Percentiles rank a stretch among this genome's conserved stretches.
phyloP scores from a whole-genome alignment of 331 rosid species.

The Saraca asoca region DNA sequence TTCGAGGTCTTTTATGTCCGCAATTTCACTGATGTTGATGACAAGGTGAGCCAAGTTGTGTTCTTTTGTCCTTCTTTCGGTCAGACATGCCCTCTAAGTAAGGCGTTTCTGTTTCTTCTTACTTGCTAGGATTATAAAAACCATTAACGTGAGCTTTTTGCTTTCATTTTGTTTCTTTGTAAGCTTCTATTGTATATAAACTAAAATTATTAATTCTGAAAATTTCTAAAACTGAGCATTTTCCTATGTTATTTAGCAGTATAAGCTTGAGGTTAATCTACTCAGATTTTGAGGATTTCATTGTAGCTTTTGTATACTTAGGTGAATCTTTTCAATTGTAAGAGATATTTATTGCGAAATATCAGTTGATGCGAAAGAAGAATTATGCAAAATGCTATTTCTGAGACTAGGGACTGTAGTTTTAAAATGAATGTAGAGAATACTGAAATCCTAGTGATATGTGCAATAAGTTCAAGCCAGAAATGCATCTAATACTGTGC shows the following conservation, averaged over 20 bases:
- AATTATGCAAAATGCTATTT: constrained; percentile 10
- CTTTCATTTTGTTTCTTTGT: not conserved
- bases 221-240: not conserved
- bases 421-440: constrained; percentile 19
- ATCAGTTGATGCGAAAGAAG: not conserved
- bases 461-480: not conserved
- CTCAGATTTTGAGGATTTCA: not conserved
- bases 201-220: not conserved
- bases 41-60: constrained; percentile 63
- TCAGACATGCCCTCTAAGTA: not conserved
- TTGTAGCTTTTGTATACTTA: not conserved
- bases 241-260: not conserved
- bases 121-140: constrained; percentile 6
- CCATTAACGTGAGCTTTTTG: not conserved
- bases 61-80: not conserved
- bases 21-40: constrained; percentile 95
- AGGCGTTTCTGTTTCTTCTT: not conserved
- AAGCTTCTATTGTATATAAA: not conserved
- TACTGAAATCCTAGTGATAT: constrained; percentile 11
- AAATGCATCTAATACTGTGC: constrained; percentile 13
- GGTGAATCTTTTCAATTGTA: not conserved
- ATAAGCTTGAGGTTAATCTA: no score
- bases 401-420: constrained; percentile 11
- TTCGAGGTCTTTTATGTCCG: constrained; percentile 81
- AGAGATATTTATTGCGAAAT: not conserved